Evolutionary conservation across 2,329 filamentous ascomycete species (phyloP).

Genomic region (Penicillium sp.): DNA sequence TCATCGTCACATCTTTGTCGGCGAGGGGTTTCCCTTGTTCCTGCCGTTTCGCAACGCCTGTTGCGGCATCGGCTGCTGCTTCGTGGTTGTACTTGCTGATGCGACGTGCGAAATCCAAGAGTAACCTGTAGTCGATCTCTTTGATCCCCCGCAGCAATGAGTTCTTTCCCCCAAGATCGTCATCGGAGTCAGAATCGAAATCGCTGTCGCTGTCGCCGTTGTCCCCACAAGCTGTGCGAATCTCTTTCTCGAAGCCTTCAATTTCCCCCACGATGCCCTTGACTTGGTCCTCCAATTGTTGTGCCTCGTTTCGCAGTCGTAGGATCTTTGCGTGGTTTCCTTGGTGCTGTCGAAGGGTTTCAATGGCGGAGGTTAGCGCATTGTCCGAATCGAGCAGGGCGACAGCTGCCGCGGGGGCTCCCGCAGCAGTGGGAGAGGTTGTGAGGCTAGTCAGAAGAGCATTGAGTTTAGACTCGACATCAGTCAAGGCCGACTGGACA

Average conservation of each 20-base stretch:
- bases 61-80: conserved; percentile 43
- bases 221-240: conserved; percentile 33
- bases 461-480: conserved; percentile 44
- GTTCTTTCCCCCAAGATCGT: conserved; percentile 8
- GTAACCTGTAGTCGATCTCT: conserved; percentile 44
- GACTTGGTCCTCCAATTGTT: conserved; percentile 40
- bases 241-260: conserved; percentile 41
- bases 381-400: conserved; percentile 44
- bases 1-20: conserved; percentile 35
- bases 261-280: conserved; percentile 43
- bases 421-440: conserved; percentile 44
- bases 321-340: conserved; percentile 44
- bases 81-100: conserved; percentile 49
- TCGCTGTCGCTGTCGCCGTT: conserved; percentile 34
- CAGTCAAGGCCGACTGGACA: conserved; percentile 39
- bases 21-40: conserved; percentile 12
- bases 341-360: conserved; percentile 45
- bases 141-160: conserved; percentile 21
- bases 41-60: conserved; percentile 23
- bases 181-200: conserved; percentile 25
- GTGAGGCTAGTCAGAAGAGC: conserved; percentile 41
- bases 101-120: conserved; percentile 45
- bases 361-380: conserved; percentile 39
- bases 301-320: conserved; percentile 40
- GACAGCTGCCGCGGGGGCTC: conserved; percentile 41